phyloP scores from a whole-genome alignment of 179 eudicot genomes.

The Beta lomatogona region DNA sequence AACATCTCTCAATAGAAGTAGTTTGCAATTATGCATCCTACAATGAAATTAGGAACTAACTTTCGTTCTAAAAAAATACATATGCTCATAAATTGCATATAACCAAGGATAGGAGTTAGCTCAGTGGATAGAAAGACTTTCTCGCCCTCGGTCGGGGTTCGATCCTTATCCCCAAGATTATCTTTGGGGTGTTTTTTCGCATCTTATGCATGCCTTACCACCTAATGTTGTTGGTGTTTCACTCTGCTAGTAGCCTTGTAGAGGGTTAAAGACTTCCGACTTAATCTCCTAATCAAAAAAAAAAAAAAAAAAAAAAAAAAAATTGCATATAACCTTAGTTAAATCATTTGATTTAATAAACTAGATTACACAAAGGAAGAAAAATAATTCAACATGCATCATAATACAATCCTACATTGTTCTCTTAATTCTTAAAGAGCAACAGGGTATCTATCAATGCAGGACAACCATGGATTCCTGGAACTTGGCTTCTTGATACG shows the following conservation, averaged over 20 bases:
- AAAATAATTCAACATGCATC: not conserved
- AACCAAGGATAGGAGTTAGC: no score
- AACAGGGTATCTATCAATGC: slow-evolving; percentile 41
- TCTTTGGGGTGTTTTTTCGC: no score
- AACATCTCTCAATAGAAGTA: not conserved
- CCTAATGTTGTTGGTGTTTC: no score
- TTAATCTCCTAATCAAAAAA: no score
- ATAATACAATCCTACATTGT: not conserved
- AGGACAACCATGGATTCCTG: slow-evolving; percentile 65
- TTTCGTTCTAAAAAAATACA: not conserved
- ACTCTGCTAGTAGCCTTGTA: no score
- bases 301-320: no score
- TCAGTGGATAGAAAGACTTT: no score
- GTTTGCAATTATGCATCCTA: not conserved
- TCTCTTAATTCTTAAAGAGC: not conserved
- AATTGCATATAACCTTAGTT: not conserved
- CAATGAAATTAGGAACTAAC: not conserved
- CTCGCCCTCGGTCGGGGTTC: no score
- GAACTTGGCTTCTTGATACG: slow-evolving; percentile 45
- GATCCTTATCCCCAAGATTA: no score
- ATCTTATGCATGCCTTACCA: no score
- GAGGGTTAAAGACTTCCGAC: no score
- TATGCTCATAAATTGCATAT: not conserved
- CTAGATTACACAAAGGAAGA: not conserved
- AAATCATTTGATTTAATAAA: not conserved